Conservation (phyloP, 2,329 filamentous ascomycete genomes). For the Hirsutella minnesotensis region DNA sequence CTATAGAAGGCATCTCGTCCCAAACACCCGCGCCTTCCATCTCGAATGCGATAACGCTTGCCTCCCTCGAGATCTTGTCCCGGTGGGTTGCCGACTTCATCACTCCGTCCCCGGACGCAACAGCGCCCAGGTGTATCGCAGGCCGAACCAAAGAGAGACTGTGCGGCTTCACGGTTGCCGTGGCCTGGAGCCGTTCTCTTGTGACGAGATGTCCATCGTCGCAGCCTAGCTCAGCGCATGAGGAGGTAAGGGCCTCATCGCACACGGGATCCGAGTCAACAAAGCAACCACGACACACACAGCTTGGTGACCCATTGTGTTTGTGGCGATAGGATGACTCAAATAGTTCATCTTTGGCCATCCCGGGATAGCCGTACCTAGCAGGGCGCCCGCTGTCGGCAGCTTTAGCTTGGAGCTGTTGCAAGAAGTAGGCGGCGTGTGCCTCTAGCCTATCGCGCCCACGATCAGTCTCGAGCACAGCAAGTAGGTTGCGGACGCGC, state of each 20-base stretch:
- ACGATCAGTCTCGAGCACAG: slow-evolving; percentile 8
- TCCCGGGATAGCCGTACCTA: slow-evolving; percentile 14
- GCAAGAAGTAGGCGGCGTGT: slow-evolving; percentile 4
- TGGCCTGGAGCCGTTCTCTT: neutral
- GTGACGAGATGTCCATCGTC: slow-evolving; percentile 7
- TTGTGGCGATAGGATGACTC: slow-evolving; percentile 14
- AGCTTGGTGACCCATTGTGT: slow-evolving; percentile 9
- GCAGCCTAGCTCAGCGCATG: slow-evolving; percentile 17
- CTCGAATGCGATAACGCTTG: slow-evolving; percentile 17
- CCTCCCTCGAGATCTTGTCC: slow-evolving; percentile 16
- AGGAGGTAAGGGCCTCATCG: slow-evolving; percentile 6
- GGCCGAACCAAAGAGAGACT: slow-evolving; percentile 7
- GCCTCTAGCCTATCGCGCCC: slow-evolving; percentile 5
- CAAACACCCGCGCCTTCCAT: slow-evolving; percentile 21
- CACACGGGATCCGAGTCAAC: slow-evolving; percentile 9
- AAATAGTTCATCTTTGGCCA: slow-evolving; percentile 15
- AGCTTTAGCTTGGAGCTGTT: slow-evolving; percentile 8
- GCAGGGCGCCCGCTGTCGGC: slow-evolving; percentile 1
- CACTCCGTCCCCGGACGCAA: slow-evolving; percentile 26
- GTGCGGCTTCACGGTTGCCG: neutral
- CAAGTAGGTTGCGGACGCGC: slow-evolving; percentile 16
- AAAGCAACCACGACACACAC: no score
- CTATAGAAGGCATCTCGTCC: slow-evolving; percentile 21
- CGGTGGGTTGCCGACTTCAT: slow-evolving; percentile 24
- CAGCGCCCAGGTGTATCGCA: slow-evolving; percentile 23